Base-by-base conservation (phyloP, 2,329 filamentous ascomycete species). In the Apiospora marii region DNA sequence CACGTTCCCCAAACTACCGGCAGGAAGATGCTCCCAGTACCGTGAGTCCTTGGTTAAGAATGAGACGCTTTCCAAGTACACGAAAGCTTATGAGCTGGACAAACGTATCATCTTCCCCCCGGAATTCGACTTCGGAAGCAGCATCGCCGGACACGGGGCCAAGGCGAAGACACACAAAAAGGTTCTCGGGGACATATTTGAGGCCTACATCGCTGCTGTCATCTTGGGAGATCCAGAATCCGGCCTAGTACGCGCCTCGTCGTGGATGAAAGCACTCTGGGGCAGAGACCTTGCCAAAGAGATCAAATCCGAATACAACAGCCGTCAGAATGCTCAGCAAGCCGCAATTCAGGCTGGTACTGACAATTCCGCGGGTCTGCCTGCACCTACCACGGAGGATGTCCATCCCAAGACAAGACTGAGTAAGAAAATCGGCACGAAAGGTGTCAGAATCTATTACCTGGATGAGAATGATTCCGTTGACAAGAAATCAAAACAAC, bases 31-130 rank as follows among this genome's bases (percentile, higher is more conserved):
- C 77, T 92, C 92, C 13, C 93, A 95, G 75, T 84, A 96, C 24
- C 91, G 96, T 69, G 95, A 98, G 81, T 83, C 89, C 10, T 86
- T 98, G 1, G 89, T 98, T 58, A 93, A 93, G 76, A 98, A 98
- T 78, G 86, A 92, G 58, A 96, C 92, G 0, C 85, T 98, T 0
- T 88, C 91, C 3, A 84, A 86, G 16, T 98, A 92, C 79, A 90
- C 94, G 27, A 82, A 87, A 2, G 84, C 87, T 2, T 98, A 98
- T 80, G 89, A 88, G 0, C 89, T 98, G 75, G 88, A 93, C 68
- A 85, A 89, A 76, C 88, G 87, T 44, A 88, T 93, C 10, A 86
- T 85, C 41, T 84, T 93, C 3, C 92, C 88, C 1, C 74, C 76
- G 16, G 86, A 87, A 74, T 84, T 85, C 77, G 77, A 79, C 44